phyloP scores from a whole-genome alignment of 805 yeast genomes.

The Yamadazyma endophytica region DNA sequence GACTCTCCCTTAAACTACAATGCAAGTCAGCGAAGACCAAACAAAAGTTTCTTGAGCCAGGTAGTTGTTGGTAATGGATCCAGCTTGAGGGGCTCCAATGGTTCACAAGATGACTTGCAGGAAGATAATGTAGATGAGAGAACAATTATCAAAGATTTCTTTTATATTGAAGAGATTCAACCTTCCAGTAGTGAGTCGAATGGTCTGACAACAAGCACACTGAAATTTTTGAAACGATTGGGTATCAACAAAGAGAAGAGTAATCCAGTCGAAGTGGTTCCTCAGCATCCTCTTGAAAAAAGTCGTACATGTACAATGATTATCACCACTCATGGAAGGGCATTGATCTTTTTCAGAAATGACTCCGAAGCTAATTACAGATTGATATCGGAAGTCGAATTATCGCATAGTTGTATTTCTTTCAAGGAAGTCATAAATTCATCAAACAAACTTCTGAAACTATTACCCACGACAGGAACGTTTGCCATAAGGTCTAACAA shows the following conservation, averaged over 20 bases:
- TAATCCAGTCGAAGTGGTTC: conserved; percentile 5
- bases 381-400: conserved; percentile 50
- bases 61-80: conserved; percentile 32
- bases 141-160: conserved; percentile 62
- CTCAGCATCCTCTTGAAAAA: conserved; percentile 28
- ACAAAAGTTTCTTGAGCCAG: conserved; percentile 31
- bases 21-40: conserved; percentile 10
- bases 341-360: conserved; percentile 46
- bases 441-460: conserved; percentile 22
- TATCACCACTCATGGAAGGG: conserved; percentile 62
- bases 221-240: conserved; percentile 15
- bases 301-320: conserved; percentile 48
- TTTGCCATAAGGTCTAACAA: conserved; percentile 58
- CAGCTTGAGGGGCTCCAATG: conserved; percentile 16
- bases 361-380: conserved; percentile 41
- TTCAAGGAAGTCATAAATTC: conserved; percentile 54
- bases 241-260: conserved; percentile 11
- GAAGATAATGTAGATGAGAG: conserved; percentile 44
- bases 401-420: conserved; percentile 48
- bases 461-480: conserved; percentile 36
- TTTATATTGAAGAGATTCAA: conserved; percentile 15
- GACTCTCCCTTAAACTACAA: conserved; percentile 48
- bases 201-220: conserved; percentile 5
- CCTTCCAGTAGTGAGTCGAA: conserved; percentile 6
- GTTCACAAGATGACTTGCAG: conserved; percentile 2